Base-by-base conservation (phyloP, 768 basidiomycete genomes). In the Royoungia palumana region DNA sequence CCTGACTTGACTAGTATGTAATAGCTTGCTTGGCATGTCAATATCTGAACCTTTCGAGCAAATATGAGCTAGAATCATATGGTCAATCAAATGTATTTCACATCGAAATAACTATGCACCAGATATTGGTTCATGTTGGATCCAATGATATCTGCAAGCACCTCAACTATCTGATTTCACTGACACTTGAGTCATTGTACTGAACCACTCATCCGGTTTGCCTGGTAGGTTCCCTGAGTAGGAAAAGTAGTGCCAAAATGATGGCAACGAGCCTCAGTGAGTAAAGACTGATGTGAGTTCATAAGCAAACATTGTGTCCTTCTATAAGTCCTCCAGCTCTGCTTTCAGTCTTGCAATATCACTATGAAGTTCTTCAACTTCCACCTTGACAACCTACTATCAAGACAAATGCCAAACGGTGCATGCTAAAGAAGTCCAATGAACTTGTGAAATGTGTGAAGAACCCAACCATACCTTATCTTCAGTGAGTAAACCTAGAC, bases 191-290 rank as follows among this genome's bases (percentile, higher is more conserved):
- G 63, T 97, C 94, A 64, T 97, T 97, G 72, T 95, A 93, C 70
- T 95, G 78, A 94, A 92, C 91, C 94, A 97, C 37, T 78, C 76
- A 48, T 96, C 87, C 11, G 85, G 84, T 21, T 81, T 69, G 40
- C 81, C 79, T 1, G 93, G 94, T 12, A 96, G 74, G 65, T 92
- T 78, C 34, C 93, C 79, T 46, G 94, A 90, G 66, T 95, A 96
- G 69, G 96, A 91, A 75, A 93, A 98, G 68, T 96, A 96, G 64
- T 96, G 94, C 4, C 93, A 93, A 71, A 83, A 93, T 7, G 87
- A 87, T 2, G 90, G 84, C 16, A 83, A 87, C 45, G 85, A 79
- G 40, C 94, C 94, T 24, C 94, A 85, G 67, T 98, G 94, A 51
- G 96, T 87, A 73, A 92, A 98, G 17, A 97, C 95, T 10, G 91